Base-by-base conservation (phyloP, 73 alveolate genomes). In the Tetrahymena elliotti region DNA sequence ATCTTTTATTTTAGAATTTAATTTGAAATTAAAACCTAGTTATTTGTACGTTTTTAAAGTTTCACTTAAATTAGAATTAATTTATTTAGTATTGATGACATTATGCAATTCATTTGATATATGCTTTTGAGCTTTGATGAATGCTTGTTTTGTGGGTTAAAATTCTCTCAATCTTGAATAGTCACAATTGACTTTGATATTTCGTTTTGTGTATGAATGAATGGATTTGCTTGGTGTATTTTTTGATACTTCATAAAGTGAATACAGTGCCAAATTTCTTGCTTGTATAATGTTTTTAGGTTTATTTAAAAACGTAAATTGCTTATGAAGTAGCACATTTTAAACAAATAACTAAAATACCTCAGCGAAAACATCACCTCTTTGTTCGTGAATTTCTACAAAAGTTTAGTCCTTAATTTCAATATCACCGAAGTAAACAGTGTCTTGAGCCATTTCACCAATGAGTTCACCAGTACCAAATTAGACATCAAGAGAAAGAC, bases 381-480 rank as follows among this genome's bases (percentile, higher is more conserved):
- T 95, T 93, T 97, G 98, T 93, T 97, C 93, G 33, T 96, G 97
- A 47, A 98, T 96, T 93, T 97, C 99, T 9, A 98, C 99, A 94
- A 98, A 96, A 37, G 84, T 92, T 93, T 98, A 97, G 93, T 94
- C 88, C 16, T 94, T 83, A 37, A 98, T 84, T 47, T 94, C 95
- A 10, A 96, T 54, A 35, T 96, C 96, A 33, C 98, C 98, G 52
- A 98, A 82, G 84, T 96, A 93, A 38, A 95, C 96, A 35, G 94
- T 84, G 36, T 97, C 98, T 39, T 93, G 52, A 68, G 93, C 94
- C 34, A 97, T 97, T 83, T 94, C 95, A 35, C 99, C 99, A 82
- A 88, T 95, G 34, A 97, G 53, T 93, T 92, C 94, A 0, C 99
- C 99, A 35, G 98, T 94, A 39, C 98, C 99, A 52, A 97, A 97